Evolutionary conservation across 176 grass and related monocot genomes (phyloP).

Genomic region (Eragrostis curvula): DNA sequence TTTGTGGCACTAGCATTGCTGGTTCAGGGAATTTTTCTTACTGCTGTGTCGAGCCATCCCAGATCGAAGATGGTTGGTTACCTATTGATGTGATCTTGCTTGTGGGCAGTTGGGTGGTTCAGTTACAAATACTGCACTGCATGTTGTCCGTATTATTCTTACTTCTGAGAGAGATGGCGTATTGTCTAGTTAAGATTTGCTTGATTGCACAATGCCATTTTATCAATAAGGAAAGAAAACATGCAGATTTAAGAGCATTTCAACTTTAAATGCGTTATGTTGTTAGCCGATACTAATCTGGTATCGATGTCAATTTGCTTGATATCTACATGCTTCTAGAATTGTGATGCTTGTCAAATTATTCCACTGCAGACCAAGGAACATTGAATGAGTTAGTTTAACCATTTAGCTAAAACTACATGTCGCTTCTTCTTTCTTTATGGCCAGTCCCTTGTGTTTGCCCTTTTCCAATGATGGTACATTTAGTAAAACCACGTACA

Average conservation of each 20-base stretch:
- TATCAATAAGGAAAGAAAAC: not conserved
- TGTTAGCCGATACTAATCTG: not conserved
- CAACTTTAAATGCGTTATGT: not conserved
- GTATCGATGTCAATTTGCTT: not conserved
- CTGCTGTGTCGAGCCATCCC: not conserved
- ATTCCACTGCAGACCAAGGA: not conserved
- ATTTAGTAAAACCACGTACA: not conserved
- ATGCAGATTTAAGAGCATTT: not conserved
- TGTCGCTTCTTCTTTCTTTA: not conserved
- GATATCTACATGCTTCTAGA: not conserved
- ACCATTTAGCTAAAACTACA: not conserved
- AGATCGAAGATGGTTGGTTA: not conserved
- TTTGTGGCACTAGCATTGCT: not conserved
- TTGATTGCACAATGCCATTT: not conserved
- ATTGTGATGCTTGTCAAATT: not conserved
- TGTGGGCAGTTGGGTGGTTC: conserved; percentile 6
- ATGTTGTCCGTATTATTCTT: not conserved
- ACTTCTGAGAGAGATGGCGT: not conserved
- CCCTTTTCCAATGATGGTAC: not conserved
- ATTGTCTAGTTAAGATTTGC: not conserved
- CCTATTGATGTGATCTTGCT: not conserved
- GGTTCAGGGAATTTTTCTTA: not conserved
- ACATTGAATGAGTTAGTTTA: not conserved
- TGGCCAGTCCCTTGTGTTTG: not conserved
- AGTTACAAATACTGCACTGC: not conserved